Evolutionary conservation across 2,329 filamentous ascomycete species (phyloP).

Genomic region (Cordyceps cicadae): DNA sequence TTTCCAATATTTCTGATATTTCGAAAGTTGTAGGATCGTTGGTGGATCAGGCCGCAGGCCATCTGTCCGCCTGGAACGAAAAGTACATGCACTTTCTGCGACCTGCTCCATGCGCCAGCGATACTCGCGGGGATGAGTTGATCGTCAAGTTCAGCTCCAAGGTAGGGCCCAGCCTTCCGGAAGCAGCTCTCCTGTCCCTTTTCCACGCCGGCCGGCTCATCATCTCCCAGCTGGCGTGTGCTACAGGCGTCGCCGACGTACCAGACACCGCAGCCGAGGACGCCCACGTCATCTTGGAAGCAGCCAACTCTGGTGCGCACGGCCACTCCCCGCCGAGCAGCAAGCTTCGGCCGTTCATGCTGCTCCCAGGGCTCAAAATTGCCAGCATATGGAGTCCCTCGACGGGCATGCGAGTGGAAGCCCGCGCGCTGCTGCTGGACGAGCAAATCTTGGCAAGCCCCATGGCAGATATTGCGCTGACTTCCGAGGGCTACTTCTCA

Average conservation of each 20-base stretch:
- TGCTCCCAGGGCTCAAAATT: constrained; percentile 7
- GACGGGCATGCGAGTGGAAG: not conserved
- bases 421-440: not conserved
- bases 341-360: not conserved
- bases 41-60: not conserved
- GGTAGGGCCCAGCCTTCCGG: not conserved
- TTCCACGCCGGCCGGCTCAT: constrained; percentile 5
- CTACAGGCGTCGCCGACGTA: not conserved
- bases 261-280: not conserved
- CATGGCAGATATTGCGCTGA: not conserved
- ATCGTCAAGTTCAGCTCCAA: too few relatives aligned
- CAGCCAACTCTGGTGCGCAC: not conserved
- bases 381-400: not conserved
- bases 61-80: not conserved
- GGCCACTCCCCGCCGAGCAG: not conserved
- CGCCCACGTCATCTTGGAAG: not conserved
- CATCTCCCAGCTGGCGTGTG: not conserved
- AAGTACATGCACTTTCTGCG: not conserved
- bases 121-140: not conserved
- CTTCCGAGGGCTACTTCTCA: not conserved
- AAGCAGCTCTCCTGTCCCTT: not conserved
- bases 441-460: not conserved
- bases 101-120: not conserved
- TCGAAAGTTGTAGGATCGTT: not conserved
- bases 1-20: too few relatives aligned